A percentile compares a stretch with the other conserved stretches of the same genome.
phyloP scores from a whole-genome alignment of 495 filamentous ascomycete genomes.

The Amniculicola lignicola region DNA sequence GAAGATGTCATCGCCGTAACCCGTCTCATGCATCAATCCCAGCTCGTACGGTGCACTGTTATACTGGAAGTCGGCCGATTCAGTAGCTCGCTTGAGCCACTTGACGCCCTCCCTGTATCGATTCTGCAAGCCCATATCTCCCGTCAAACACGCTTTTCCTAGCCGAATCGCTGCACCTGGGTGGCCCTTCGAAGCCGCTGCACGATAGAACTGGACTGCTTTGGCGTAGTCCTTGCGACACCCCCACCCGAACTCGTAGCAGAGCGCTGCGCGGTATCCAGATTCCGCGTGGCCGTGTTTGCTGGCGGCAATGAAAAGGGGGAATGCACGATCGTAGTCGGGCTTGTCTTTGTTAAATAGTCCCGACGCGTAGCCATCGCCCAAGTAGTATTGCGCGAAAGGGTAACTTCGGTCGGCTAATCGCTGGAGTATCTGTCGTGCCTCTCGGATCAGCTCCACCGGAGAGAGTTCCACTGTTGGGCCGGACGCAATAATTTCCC shows the following conservation, averaged over 20 bases:
- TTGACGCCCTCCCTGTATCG: conserved; percentile 91
- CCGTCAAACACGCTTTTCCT: conserved; percentile 81
- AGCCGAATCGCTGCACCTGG: conserved; percentile 92
- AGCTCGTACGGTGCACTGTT: conserved; percentile 91
- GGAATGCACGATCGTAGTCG: conserved; percentile 86
- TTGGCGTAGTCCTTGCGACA: conserved; percentile 82
- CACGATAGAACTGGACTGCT: conserved; percentile 89
- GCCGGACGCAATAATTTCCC: conserved; percentile 53
- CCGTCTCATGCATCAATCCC: conserved; percentile 78
- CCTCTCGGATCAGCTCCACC: conserved; percentile 76
- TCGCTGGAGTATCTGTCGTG: conserved; percentile 80
- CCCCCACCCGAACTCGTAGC: conserved; percentile 98
- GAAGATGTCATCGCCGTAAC: conserved; percentile 91
- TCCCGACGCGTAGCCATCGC: conserved; percentile 88
- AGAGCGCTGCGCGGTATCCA: conserved; percentile 86
- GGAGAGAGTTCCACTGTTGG: conserved; percentile 35
- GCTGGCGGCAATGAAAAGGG: conserved; percentile 85
- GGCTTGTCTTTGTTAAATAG: conserved; percentile 89
- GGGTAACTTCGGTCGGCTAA: conserved; percentile 84
- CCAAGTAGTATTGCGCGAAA: conserved; percentile 96
- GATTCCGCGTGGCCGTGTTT: conserved; percentile 98
- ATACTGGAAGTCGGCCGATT: conserved; percentile 86
- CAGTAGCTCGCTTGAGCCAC: conserved; percentile 91
- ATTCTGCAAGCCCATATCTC: conserved; percentile 79
- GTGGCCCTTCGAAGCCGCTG: conserved; percentile 87